Base-by-base conservation (phyloP, 2,329 filamentous ascomycete genomes). In the Fusarium begoniae region DNA sequence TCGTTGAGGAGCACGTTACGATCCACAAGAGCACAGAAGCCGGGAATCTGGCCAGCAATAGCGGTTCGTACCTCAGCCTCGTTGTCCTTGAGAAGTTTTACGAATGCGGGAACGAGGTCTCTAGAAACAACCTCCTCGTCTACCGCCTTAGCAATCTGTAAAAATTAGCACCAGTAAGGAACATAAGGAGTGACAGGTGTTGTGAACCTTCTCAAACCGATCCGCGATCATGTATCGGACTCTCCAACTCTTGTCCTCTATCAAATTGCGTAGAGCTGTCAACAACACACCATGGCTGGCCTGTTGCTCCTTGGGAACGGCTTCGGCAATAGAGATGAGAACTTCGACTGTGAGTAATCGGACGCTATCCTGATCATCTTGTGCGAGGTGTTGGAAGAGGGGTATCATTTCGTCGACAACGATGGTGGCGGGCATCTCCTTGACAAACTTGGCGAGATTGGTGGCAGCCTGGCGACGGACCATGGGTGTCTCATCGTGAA, bases 151-250 rank as follows among this genome's bases (percentile, higher is more conserved):
- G 96, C 96, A 82, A 99, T 97, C 95, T 97, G 78, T 48, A 48
- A 58, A 56, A 41, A 68, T 74, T 20, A 67, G 48, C 35, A 61
- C 24, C 35, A 28, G 20, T 15, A 24, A 24, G 50, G 8, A 50
- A 13, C 40, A 41, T 13, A 12, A 40, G 24, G 56, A 81, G 20
- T 18, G 20, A n/a, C 10, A 47, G 41, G 24, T 37, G 44, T 18
- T 40, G 26, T 59, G 32, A 51, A 78, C 94, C 93, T 98, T 98
- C 84, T 99, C 96, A 81, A 98, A 99, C 82, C 95, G 91, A 84
- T 99, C 96, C 55, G 96, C 96, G 78, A 99, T 96, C 96, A 99
- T 99, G 84, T 98, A 99, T 82, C 96, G 91, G 69, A 99, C 96
- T 80, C 96, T 92, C 96, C 96, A 99, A 86, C 96, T 98, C 90